A percentile compares a stretch with the other conserved stretches of the same genome.
phyloP scores from a whole-genome alignment of 306 rosid genomes.

The Abrus precatorius region DNA sequence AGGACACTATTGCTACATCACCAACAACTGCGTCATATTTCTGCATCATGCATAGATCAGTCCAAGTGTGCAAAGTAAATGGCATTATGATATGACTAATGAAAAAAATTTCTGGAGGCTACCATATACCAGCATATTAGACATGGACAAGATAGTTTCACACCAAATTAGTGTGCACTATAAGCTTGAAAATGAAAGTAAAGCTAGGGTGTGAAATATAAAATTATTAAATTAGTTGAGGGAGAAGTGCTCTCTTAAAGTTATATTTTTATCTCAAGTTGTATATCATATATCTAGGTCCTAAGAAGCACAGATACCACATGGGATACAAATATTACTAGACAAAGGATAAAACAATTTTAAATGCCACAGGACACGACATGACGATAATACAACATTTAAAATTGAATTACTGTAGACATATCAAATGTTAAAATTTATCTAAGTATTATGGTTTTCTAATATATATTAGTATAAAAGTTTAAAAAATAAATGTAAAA shows the following conservation, averaged over 20 bases:
- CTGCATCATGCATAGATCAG: background rate
- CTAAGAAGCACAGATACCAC: no score
- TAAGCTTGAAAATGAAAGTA: background rate
- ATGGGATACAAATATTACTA: no score
- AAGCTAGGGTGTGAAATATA: background rate
- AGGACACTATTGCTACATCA: conserved; percentile 54
- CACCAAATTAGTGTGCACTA: no score
- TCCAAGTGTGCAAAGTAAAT: background rate
- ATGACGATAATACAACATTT: no score
- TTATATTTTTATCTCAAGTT: background rate
- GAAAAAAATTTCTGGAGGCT: background rate
- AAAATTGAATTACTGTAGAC: background rate
- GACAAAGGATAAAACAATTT: background rate
- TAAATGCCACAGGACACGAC: background rate
- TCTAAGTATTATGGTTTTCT: background rate
- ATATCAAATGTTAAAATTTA: no score
- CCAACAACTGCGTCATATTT: conserved; percentile 62
- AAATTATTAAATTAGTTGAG: background rate
- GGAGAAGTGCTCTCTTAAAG: background rate
- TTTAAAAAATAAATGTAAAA: no score
- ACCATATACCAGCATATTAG: background rate
- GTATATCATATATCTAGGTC: background rate
- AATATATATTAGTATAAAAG: background rate
- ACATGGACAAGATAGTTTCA: background rate
- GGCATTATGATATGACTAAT: background rate